Evolutionary conservation across 257 asterid genomes (phyloP), one percentile per base, ranked within the genome.

Genomic region (Galeopsis tetrahit): DNA sequence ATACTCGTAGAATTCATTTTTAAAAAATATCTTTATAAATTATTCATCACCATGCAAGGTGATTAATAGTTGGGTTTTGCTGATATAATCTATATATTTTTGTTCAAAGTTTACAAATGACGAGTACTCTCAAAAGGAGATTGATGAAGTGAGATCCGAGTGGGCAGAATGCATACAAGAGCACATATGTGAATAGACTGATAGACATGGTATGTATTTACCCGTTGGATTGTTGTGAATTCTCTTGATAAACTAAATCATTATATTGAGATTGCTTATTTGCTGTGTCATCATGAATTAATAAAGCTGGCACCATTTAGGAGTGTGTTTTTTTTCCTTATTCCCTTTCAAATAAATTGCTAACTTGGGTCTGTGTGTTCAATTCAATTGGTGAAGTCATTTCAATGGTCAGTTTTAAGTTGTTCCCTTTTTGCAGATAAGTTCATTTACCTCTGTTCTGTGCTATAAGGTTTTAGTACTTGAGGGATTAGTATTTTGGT

Each of bases 81-180:
- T 58, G 33, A 39, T 39, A 63, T 10, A 14, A 38, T 15, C 52
- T 36, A 40, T 39, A 40, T 39, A 9, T 9, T 3, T 38, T 15
- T 63, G 53, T 63, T 39, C 34, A 40, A 38, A 63, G 68, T 63
- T 63, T 17, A 9, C 35, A 38, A 21, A 63, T 14, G 35, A 14
- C 0, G 53, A 63, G 14, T 63, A 39, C 14, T 38, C 68, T 15
- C 35, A 17, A 38, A 17, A 39, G 51, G 68, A 63, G 34, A 63
- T 63, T 17, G 53, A 63, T 63, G 53, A 38, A 39, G 68, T 63
- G n/a, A 42, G 68, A 14, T 38, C 35, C 10, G 68, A 63, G 68
- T 63, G 68, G 68, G 68, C 68, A 17, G 68, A 63, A 3, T 63
- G 52, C 48, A 7, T 63, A 21, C 68, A 63, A 63, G 52, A 39